Base-by-base conservation (phyloP, 257 asterid genomes). In the Salvia rosmarinus region DNA sequence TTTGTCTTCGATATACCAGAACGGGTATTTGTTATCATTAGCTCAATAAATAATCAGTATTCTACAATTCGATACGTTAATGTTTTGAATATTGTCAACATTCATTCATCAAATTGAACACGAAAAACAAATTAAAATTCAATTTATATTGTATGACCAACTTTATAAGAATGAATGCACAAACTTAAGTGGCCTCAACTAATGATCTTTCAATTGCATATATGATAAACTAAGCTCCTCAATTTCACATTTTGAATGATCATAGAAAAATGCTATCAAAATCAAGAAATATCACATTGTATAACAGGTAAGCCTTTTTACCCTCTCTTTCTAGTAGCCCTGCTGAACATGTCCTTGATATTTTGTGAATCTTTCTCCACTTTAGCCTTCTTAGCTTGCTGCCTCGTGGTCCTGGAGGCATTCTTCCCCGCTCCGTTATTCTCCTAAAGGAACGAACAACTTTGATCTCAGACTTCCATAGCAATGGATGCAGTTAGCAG, bases 261-360 rank as follows among this genome's bases (percentile, higher is more conserved):
- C 43, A 46, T 6, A 13, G 7, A n/a, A 14, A 37, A 50, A 59
- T 39, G 30, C 44, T 1, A 44, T 44, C 28, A 4, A 9, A 21
- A 47, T 34, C 25, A 13, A 5, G 43, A 35, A 50, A 20, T 17
- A 17, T 39, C 43, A 51, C 56, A 67, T 37, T 35, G 50, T 9
- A 37, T 37, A 54, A 55, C 16, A 20, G 10, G 40, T 30, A 20
- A 2, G 42, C 9, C 16, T 81, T 79, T 6, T 89, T 74, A 89
- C 60, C 81, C 86, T 61, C 83, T 79, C 68, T 76, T 89, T 79
- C 91, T 83, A 55, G 95, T 81, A 77, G 88, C 96, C 75, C 94
- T 75, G 76, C 78, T 83, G 82, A 95, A 95, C 98, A 95, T 91
- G 82, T 91, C 98, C 82, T 82, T 95, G 78, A 95, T 95, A 73